Percentiles rank a stretch among this genome's conserved stretches.
Evolutionary conservation across 148 eudicot species (phyloP).

Genomic region (Bassia scoparia): DNA sequence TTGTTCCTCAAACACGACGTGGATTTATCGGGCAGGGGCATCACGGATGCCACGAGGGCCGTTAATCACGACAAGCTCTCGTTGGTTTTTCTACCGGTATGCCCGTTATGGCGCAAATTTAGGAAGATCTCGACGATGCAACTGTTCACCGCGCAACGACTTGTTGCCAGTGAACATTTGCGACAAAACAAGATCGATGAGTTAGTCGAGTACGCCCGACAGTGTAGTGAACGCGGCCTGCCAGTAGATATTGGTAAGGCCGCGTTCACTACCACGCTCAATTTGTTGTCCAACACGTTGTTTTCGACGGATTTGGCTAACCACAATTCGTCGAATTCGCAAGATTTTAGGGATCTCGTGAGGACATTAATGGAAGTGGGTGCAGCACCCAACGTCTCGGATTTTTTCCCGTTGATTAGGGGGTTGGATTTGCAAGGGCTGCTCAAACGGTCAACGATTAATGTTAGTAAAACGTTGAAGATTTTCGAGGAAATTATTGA

Average conservation of each 20-base stretch:
- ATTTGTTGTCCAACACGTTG: conserved; percentile 27
- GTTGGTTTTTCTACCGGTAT: conserved; percentile 22
- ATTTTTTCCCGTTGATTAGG: conserved; percentile 24
- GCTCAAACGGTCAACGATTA: background rate
- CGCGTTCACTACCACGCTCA: conserved; percentile 21
- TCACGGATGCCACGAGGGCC: conserved; percentile 1
- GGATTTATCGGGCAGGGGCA: conserved; percentile 14
- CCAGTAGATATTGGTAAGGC: conserved; percentile 30
- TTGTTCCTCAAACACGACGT: conserved; percentile 27
- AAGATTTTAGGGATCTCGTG: conserved; percentile 29
- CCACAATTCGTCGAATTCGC: background rate
- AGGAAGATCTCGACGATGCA: conserved; percentile 21
- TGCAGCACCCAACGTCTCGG: conserved; percentile 26
- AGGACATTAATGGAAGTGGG: conserved; percentile 5
- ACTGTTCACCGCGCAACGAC: conserved; percentile 14
- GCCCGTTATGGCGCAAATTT: conserved; percentile 22
- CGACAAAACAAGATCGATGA: conserved; percentile 24
- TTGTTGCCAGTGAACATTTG: conserved; percentile 20
- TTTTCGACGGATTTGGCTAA: conserved; percentile 26
- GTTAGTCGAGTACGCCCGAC: conserved; percentile 2
- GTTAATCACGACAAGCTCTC: conserved; percentile 14
- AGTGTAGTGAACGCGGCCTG: background rate
- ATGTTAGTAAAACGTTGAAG: background rate
- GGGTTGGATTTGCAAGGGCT: conserved; percentile 23
- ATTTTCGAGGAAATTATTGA: conserved; percentile 28